A percentile compares a stretch with the other conserved stretches of the same genome.
Evolutionary conservation across 2,329 filamentous ascomycete species (phyloP).

Genomic region (Clarireedia hainanense): DNA sequence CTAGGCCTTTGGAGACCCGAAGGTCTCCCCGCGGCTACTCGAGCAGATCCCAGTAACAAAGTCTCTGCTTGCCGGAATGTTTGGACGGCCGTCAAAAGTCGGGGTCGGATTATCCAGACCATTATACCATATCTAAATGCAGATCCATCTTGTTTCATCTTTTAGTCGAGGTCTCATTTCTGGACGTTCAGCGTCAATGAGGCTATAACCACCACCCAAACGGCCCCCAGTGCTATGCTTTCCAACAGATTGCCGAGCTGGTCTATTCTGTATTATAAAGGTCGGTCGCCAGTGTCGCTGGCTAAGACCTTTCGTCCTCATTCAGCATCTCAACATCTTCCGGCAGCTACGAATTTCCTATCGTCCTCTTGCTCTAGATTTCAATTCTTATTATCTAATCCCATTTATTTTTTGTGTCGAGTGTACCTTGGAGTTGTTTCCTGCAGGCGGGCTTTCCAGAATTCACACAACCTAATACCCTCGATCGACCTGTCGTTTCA

Average conservation of each 20-base stretch:
- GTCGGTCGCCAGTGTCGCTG: slow-evolving; percentile 5
- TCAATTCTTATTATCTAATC: slow-evolving; percentile 1
- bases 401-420: slow-evolving; percentile 8
- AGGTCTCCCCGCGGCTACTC: slow-evolving; percentile 3
- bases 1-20: slow-evolving; percentile 6
- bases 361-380: slow-evolving; percentile 4
- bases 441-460: slow-evolving; percentile 1
- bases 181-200: slow-evolving; percentile 8
- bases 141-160: slow-evolving; percentile 9
- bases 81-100: not conserved
- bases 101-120: slow-evolving; percentile 3
- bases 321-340: slow-evolving; percentile 2
- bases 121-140: slow-evolving; percentile 3
- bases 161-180: slow-evolving; percentile 7
- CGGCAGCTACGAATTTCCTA: slow-evolving; percentile 2
- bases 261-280: slow-evolving; percentile 10
- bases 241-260: slow-evolving; percentile 8
- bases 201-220: slow-evolving; percentile 7
- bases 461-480: not conserved
- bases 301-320: slow-evolving; percentile 10
- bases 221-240: slow-evolving; percentile 1
- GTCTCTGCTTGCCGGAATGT: slow-evolving; percentile 1
- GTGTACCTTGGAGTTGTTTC: not conserved
- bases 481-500: slow-evolving; percentile 1
- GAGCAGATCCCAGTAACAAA: not conserved